Base-by-base conservation (phyloP, 129 eudicot genomes). In the Mikania micrantha region DNA sequence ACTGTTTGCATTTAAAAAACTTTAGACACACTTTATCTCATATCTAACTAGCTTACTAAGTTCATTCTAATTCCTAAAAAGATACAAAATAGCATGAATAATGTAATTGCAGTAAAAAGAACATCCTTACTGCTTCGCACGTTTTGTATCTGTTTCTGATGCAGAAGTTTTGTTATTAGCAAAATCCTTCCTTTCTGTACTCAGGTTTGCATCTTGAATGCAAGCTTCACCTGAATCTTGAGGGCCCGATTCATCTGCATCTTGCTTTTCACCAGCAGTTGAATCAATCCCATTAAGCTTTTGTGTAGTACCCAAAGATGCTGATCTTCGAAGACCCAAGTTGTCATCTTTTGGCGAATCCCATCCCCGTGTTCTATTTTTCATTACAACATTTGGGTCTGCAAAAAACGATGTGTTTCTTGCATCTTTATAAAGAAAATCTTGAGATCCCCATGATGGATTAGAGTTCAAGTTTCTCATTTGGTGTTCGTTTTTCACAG, bases 81-180 rank as follows among this genome's bases (percentile, higher is more conserved):
- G 7, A n/a, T 45, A n/a, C 7, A 47, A 48, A 48, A 20, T 17
- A 20, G 54, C 41, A 29, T 28, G 59, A 66, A 5, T 31, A 54
- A 32, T 29, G 49, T 17, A 27, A 35, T 21, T 0, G 40, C 13
- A 48, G 34, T 48, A 72, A 47, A 64, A 15, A 41, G 60, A 22
- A 22, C 19, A 16, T 60, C 50, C 90, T 73, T 85, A 87, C 97
- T 90, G 92, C 41, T 87, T 90, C 15, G 87, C 80, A 48, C 79
- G 92, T 69, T 87, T 87, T 8, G 77, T 67, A 16, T 90, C 97
- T 34, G 84, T 45, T 73, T 80, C 86, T 16, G 89, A 75, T 45
- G 76, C 81, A 70, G 74, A 73, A 64, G 58, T 60, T 69, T 71
- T 85, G 41, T 58, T 67, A 35, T 76, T 80, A 27, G 80, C 69